A percentile compares a stretch with the other conserved stretches of the same genome.
Conservation (phyloP, 495 filamentous ascomycete species). For the Lophiotrema nucula region DNA sequence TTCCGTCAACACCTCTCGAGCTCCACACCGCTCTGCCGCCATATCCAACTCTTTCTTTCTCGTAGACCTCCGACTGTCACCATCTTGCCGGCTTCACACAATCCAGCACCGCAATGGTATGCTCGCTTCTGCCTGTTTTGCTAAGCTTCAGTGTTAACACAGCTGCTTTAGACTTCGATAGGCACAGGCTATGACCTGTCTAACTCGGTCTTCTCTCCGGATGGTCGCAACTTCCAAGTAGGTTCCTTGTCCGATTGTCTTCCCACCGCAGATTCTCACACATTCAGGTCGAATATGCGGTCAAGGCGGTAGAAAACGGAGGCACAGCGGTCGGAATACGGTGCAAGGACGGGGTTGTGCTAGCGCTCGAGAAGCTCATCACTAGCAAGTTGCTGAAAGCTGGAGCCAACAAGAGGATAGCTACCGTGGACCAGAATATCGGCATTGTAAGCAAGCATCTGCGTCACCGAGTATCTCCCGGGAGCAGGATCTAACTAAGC, state of each 20-base stretch:
- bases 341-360: slow-evolving; percentile 94
- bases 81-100: not conserved
- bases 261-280: not conserved
- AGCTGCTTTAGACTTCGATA: slow-evolving; percentile 79
- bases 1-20: slow-evolving; percentile 10
- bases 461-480: not conserved
- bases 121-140: not conserved
- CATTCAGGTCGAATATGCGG: slow-evolving; percentile 87
- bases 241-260: not conserved
- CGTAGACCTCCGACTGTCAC: not conserved
- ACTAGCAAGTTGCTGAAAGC: slow-evolving; percentile 91
- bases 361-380: slow-evolving; percentile 95
- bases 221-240: slow-evolving; percentile 97
- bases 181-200: slow-evolving; percentile 98
- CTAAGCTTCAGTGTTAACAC: slow-evolving; percentile 17
- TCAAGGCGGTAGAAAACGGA: slow-evolving; percentile 98
- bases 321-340: slow-evolving; percentile 94
- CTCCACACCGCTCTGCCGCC: not conserved
- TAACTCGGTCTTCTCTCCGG: slow-evolving; percentile 98
- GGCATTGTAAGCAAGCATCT: slow-evolving; percentile 68
- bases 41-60: not conserved
- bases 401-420: slow-evolving; percentile 92
- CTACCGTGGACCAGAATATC: slow-evolving; percentile 88
- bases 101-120: slow-evolving; percentile 30
- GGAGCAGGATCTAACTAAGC: not conserved